Base-by-base conservation (phyloP, 495 filamentous ascomycete genomes). In the Lasiosphaeriaceae sp. region DNA sequence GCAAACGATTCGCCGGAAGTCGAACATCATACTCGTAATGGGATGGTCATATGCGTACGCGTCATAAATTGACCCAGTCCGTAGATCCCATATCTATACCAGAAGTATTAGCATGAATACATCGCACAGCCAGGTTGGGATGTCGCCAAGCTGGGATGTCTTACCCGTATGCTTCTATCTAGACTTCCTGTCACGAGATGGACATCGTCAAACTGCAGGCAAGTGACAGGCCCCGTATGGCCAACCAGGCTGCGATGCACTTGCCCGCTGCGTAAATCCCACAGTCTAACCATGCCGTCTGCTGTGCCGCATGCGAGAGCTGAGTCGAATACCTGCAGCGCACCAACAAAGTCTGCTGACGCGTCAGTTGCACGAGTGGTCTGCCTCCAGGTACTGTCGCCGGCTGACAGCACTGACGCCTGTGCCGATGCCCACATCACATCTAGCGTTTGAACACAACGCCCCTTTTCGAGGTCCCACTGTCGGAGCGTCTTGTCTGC, bases 341-440 rank as follows among this genome's bases (percentile, higher is more conserved):
- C 88, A 34, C 94, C 94, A 21, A 99, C 92, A 71, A 99, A 99
- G 62, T 96, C 90, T 2, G 92, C 90, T 17, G 85, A 83, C 52
- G 71, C 69, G 43, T 73, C 73, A 1, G 84, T 69, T 56, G 84
- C 76, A 72, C 85, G 86, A 50, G 65, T 73, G 14, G 78, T 76
- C 72, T 69, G 75, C 56, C 72, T 75, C 80, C 79, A 90, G 57
- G 79, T 70, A 17, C 78, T 77, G 60, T 81, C 80, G 55, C 71
- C 73, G 0, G 78, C 73, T 11, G 75, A 74, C 49, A 85, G 77
- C 29, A 90, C 83, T 9, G 87, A 89, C 23, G 90, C 91, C 69
- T 97, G 95, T 2, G 94, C 92, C 1, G 94, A 90, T 4, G 94
- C 94, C 94, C 94, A 99, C 61, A 99, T 85, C n/a, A 99, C 92